Evolutionary conservation across 257 asterid species (phyloP).

Genomic region (Fraxinus americana): DNA sequence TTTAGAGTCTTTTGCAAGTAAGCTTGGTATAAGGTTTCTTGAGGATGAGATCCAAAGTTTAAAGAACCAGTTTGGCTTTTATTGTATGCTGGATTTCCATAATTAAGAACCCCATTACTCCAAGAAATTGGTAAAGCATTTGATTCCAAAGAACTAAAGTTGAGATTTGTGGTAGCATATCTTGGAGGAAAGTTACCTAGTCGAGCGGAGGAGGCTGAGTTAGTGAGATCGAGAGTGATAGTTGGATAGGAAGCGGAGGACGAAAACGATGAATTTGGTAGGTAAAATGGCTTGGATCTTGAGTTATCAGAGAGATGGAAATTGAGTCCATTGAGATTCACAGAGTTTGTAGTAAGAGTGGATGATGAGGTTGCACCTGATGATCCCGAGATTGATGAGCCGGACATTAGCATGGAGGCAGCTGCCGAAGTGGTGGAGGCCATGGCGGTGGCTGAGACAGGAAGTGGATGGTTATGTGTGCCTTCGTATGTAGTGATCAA

Average conservation of each 20-base stretch:
- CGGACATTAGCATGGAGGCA: conserved; percentile 78
- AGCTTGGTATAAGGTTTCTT: conserved; percentile 60
- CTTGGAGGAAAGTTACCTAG: conserved; percentile 40
- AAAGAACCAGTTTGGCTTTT: conserved; percentile 49
- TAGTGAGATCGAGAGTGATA: conserved; percentile 82
- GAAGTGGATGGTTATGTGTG: conserved; percentile 87
- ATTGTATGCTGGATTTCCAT: conserved; percentile 45
- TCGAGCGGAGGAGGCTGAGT: conserved; percentile 43
- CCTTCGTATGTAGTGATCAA: conserved; percentile 89
- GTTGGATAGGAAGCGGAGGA: conserved; percentile 67
- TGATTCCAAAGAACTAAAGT: conserved; percentile 74
- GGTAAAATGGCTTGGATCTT: conserved; percentile 69
- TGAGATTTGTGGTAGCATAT: conserved; percentile 70
- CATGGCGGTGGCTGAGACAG: conserved; percentile 83
- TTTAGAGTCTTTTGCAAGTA: conserved; percentile 45
- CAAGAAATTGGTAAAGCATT: conserved; percentile 64
- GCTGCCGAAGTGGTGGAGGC: conserved; percentile 98
- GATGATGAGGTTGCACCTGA: conserved; percentile 33
- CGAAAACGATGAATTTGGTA: conserved; percentile 71
- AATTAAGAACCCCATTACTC: conserved; percentile 50
- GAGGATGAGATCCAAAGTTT: conserved; percentile 56
- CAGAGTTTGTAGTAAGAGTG: conserved; percentile 17
- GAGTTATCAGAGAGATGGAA: conserved; percentile 63
- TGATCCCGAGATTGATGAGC: conserved; percentile 60
- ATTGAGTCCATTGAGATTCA: conserved; percentile 57